Conservation (phyloP, 1,284 basidiomycete genomes). For the Dichomitus squalens region DNA sequence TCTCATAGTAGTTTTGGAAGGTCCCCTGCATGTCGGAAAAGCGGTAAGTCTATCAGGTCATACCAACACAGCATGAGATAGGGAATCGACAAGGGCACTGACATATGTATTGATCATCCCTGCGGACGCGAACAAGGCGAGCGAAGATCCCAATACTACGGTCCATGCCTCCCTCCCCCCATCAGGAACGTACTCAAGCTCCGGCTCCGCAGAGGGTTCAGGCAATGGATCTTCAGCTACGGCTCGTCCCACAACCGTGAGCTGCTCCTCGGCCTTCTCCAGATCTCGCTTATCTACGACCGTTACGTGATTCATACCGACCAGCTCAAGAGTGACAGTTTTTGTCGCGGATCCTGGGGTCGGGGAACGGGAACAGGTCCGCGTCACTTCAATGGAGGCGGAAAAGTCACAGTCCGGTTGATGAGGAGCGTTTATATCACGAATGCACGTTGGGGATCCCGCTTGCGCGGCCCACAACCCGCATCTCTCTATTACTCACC, state of each 20-base stretch:
- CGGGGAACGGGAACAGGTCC: no score
- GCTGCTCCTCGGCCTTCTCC: constrained; percentile 1
- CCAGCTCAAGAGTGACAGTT: no score
- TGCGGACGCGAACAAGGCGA: constrained; percentile 37
- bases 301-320: not conserved
- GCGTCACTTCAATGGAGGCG: no score
- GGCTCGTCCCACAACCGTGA: not conserved
- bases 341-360: no score
- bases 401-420: no score
- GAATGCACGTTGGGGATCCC: no score
- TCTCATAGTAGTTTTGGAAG: constrained; percentile 45
- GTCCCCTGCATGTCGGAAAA: constrained; percentile 29
- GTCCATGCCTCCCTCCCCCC: constrained; percentile 36
- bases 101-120: constrained; percentile 39
- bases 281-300: not conserved
- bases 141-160: constrained; percentile 32
- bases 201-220: not conserved
- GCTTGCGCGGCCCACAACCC: no score
- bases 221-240: not conserved
- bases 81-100: constrained; percentile 6
- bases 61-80: no score
- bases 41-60: not conserved
- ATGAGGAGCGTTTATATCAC: no score
- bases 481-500: no score
- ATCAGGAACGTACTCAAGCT: constrained; percentile 27